phyloP scores from a whole-genome alignment of 805 yeast species.

The Kazachstania kunashirensis region DNA sequence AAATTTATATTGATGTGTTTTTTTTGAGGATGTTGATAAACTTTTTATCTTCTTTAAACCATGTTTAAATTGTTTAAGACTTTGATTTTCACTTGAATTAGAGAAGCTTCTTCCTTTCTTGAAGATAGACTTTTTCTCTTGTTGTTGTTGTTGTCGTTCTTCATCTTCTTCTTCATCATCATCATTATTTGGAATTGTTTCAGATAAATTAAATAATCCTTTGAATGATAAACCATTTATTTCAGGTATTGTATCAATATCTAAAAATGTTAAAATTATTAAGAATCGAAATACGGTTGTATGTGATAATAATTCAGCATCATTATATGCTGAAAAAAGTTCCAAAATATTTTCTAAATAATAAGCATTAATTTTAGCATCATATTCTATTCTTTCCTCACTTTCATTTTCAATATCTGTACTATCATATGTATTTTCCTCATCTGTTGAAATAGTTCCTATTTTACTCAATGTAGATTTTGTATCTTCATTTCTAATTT shows the following conservation, averaged over 20 bases:
- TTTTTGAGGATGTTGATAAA: slow-evolving; percentile 6
- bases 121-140: neutral
- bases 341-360: slow-evolving; percentile 11
- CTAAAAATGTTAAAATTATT: slow-evolving; percentile 12
- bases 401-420: neutral
- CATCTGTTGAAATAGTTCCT: neutral
- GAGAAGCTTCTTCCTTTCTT: neutral
- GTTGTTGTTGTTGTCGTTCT: neutral
- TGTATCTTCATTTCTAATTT: neutral
- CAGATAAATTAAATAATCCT: too few relatives aligned
- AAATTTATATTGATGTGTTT: slow-evolving; percentile 10
- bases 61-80: slow-evolving; percentile 17
- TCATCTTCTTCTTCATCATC: neutral
- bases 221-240: slow-evolving; percentile 10
- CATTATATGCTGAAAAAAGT: slow-evolving; percentile 7
- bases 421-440: slow-evolving; percentile 1
- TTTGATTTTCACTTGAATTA: slow-evolving; percentile 3
- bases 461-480: too few relatives aligned
- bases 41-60: slow-evolving; percentile 21
- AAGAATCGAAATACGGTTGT: slow-evolving; percentile 15
- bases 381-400: slow-evolving; percentile 1
- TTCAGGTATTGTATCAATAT: slow-evolving; percentile 13
- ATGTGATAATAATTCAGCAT: slow-evolving; percentile 13
- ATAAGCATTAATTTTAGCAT: slow-evolving; percentile 2
- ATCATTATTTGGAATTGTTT: slow-evolving; percentile 1